Evolutionary conservation across 306 rosid species (phyloP).

Genomic region (Styphnolobium japonicum): DNA sequence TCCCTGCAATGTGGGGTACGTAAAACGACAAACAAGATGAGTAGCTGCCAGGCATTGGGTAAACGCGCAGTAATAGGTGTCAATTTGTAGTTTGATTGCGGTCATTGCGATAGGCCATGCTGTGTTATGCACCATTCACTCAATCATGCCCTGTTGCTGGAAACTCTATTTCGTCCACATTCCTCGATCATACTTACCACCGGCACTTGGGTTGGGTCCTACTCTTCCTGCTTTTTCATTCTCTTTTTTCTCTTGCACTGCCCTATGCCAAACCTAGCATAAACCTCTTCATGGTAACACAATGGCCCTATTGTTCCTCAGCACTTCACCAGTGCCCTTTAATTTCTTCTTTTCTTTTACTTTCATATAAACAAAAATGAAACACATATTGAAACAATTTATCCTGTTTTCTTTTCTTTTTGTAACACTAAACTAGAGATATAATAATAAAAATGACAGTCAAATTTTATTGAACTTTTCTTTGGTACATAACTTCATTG

Average conservation of each 20-base stretch:
- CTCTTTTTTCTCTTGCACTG: not conserved
- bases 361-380: too few species aligned
- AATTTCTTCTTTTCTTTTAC: too few species aligned
- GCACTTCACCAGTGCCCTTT: too few species aligned
- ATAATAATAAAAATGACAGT: too few species aligned
- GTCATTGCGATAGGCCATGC: not conserved
- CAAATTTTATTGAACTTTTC: too few species aligned
- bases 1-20: not conserved
- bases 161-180: conserved; percentile 5
- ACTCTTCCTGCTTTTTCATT: not conserved
- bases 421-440: too few species aligned
- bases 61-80: not conserved
- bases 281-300: not conserved
- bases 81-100: not conserved
- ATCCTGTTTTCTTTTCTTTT: too few species aligned
- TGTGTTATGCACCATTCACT: not conserved
- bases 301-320: not conserved
- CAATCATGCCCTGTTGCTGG: not conserved
- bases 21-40: not conserved
- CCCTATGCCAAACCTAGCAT: too few species aligned
- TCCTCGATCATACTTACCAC: not conserved
- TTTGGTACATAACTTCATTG: too few species aligned
- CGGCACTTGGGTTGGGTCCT: not conserved
- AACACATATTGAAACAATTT: too few species aligned
- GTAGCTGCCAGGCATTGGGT: not conserved